Evolutionary conservation across 805 yeast genomes (phyloP), one percentile per base, ranked within the genome.

Genomic region (Priceomyces carsonii): DNA sequence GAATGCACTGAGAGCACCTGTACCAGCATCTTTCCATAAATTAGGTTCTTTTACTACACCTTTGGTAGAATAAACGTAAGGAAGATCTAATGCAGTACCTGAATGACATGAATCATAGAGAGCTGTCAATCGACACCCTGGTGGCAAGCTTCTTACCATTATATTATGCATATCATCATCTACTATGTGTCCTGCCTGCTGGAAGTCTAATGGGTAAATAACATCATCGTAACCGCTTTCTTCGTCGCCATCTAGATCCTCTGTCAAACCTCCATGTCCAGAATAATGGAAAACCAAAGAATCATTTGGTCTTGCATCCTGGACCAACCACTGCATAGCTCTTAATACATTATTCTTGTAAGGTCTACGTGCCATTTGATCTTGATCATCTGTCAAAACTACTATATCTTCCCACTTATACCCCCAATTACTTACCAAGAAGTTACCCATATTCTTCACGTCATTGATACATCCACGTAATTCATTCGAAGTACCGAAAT

Each of bases 31-130:
- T 45, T 63, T 63, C 42, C 48, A 45, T 29, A 61, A 44, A 42
- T 55, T 63, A 2, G 69, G 69, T 36, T 63, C 69, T 43, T 63
- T 63, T 22, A 63, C 55, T 13, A 63, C 51, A n/a, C 69, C 69
- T 45, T 63, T 63, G 18, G 69, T 63, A 15, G 63, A 57, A 42
- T 63, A 63, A 19, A 63, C 68, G 40, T 56, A 63, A 6, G 69
- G 69, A 36, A 63, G 50, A 44, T 63, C 69, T 36, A 63, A 51
- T 0, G 67, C 69, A 22, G 69, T 61, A 18, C 69, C 69, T 9
- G 69, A 63, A 42, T 63, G 69, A 42, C 69, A 63, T 9, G 66
- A 59, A 42, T 63, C 69, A 38, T 43, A 63, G 36, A 63, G 55
- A 3, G 68, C 69, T 3, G 69, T 63, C 40, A 63, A 55, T 33